Base-by-base conservation (phyloP, 768 basidiomycete genomes). In the Termitomyces bulborhizus region DNA sequence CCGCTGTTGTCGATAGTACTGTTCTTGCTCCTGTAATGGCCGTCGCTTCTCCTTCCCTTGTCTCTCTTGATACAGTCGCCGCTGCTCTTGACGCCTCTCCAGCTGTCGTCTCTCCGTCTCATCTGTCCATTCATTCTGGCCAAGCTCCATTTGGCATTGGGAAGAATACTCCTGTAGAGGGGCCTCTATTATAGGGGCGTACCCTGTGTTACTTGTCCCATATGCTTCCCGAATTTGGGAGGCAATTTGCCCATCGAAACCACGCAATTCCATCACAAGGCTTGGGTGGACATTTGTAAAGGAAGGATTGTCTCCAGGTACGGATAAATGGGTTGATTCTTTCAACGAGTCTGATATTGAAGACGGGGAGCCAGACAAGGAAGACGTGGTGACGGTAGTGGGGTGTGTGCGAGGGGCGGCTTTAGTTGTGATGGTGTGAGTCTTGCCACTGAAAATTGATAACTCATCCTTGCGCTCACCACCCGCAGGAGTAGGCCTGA, bases 401-500 rank as follows among this genome's bases (percentile, higher is more conserved):
- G 21, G 15, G 48, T 16, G 34, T 31, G 44, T n/a, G 34, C 62
- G 46, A 51, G 54, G 44, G 26, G 44, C 24, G 40, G 63, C 63
- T 54, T 79, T 81, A 0, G 81, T 83, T 8, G 73, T 71, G 24
- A 89, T 72, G 0, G 81, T 86, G 57, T 86, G 80, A 9, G 83
- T 88, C 62, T 82, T 80, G n/a, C 88, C 88, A 47, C 86, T 82
- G 66, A 90, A 90, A 26, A 90, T 86, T 6, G 82, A 79, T 24
- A 90, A 69, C 62, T 89, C 87, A 64, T 90, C 88, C 53, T 82
- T 77, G n/a, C 71, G 67, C 39, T 77, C 78, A 26, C 71, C 69
- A 31, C 70, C 69, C 11, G 66, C 58, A 12, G 69, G 58, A 0
- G 83, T 79, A 8, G 78, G 72, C 21, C 75, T 71, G 66, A 88